Evolutionary conservation across 176 grass and related monocot genomes (phyloP).

Genomic region (Luzula sylvatica): DNA sequence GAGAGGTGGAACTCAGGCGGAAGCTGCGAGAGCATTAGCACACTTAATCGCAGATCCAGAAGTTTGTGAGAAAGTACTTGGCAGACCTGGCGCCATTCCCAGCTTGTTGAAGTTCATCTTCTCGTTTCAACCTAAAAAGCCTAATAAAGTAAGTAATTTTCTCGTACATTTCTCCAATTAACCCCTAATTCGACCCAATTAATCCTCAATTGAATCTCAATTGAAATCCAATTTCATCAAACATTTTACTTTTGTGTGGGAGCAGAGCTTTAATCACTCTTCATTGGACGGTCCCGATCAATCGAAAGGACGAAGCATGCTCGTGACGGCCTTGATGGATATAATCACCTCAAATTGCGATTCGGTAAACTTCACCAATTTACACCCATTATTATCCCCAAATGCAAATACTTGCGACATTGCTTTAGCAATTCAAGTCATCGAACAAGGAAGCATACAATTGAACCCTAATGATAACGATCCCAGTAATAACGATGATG

Average conservation of each 20-base stretch:
- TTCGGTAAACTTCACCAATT: conserved; percentile 44
- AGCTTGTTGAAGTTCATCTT: conserved; percentile 87
- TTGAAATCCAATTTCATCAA: not conserved
- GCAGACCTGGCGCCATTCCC: conserved; percentile 51
- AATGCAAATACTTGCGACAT: conserved; percentile 78
- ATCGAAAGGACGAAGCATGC: conserved; percentile 94
- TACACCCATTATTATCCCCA: conserved; percentile 58
- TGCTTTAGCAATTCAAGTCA: conserved; percentile 71
- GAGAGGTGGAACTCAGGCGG: conserved; percentile 51
- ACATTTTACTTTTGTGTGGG: conserved; percentile 16
- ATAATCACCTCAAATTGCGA: conserved; percentile 87
- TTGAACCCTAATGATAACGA: conserved; percentile 53
- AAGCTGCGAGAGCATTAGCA: conserved; percentile 76
- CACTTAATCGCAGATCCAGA: conserved; percentile 57
- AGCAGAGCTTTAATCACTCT: conserved; percentile 51
- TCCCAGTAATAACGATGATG: conserved; percentile 33
- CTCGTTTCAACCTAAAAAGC: conserved; percentile 70
- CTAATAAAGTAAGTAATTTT: conserved; percentile 44
- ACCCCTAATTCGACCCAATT: not conserved
- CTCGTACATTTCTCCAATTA: not conserved
- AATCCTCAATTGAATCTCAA: conserved; percentile 2
- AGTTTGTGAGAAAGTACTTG: conserved; percentile 52
- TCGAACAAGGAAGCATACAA: conserved; percentile 86
- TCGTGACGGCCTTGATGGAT: conserved; percentile 96
- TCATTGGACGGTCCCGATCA: conserved; percentile 50